Evolutionary conservation across 2,329 filamentous ascomycete species (phyloP), one percentile per base, ranked within the genome.

Genomic region (Aureobasidium sp.): DNA sequence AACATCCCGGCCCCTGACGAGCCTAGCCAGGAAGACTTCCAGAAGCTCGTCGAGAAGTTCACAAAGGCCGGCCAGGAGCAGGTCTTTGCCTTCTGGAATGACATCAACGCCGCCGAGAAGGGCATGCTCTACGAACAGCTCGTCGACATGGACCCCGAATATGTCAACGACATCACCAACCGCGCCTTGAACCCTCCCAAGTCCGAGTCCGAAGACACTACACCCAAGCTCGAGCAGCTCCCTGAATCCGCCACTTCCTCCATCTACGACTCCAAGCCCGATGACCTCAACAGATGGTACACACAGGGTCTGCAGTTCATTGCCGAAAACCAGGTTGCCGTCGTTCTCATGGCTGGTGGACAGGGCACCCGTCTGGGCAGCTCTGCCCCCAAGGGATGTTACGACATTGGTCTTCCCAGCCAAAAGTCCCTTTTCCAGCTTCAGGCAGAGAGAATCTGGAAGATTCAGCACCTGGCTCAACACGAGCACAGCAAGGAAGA

Each of bases 381-480:
- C 80, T 94, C 91, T 61, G 93, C 87, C 19, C 94, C 94, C 67
- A 99, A 99, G 80, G 94, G 94, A 61, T 97, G 93, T 82, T 99
- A 89, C 77, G 87, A 99, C 72, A 97, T 99, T 74, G 91, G 91
- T 19, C 83, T 99, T 61, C 90, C 93, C 33, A 96, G 90, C 67
- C 78, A 87, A 72, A 99, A 99, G 80, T 91, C 91, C 17, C 83
- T 99, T 62, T 99, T 99, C 82, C 92, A 97, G 79, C 89, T 99
- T 68, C 94, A 99, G 77, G 94, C 89, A 46, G 92, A 99, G 83
- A 83, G 94, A 59, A 97, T 99, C 71, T 81, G 81, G 69, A 95
- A 91, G 78, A 77, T 95, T 9, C 89, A 97, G 77, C 77, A 85
- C 69, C 79, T 97, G 65, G 92, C 93, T 45, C 81, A 85, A 67